A percentile compares a stretch with the other conserved stretches of the same genome.
These are phyloP conservation scores for Penicillium sp. DNA, from an alignment of 2,329 filamentous ascomycete genomes.

Conservation along the genomic window DNA sequence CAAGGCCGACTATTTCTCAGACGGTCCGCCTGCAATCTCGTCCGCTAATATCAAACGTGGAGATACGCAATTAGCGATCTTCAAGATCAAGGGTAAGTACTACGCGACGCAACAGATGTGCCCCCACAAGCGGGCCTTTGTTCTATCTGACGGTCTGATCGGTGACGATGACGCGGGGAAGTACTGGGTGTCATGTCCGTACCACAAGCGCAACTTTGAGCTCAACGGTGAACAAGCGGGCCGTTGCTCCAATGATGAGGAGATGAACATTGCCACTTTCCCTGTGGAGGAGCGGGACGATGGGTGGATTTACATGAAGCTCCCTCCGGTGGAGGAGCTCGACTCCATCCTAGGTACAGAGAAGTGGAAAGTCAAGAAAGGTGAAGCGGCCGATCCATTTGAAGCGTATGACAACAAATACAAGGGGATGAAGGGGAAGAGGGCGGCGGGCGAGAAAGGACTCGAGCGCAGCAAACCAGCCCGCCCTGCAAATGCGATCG, in stretches of 20 bases:
- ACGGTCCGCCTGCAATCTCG: conserved; percentile 69
- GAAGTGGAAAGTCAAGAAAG: conserved; percentile 78
- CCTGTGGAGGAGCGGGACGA: conserved; percentile 74
- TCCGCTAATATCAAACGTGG: conserved; percentile 81
- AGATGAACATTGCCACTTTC: conserved; percentile 82
- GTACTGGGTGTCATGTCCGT: conserved; percentile 86
- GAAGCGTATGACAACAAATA: conserved; percentile 61
- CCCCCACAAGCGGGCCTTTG: conserved; percentile 87
- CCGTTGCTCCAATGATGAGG: conserved; percentile 74
- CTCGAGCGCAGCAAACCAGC: conserved; percentile 16
- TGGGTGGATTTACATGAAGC: conserved; percentile 77
- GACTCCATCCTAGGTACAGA: conserved; percentile 78
- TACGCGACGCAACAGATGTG: conserved; percentile 95
- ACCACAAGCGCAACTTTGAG: conserved; percentile 89
- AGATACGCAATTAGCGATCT: conserved; percentile 86
- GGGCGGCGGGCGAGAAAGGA: conserved; percentile 39
- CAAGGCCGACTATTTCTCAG: conserved; percentile 70
- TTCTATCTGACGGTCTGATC: conserved; percentile 83
- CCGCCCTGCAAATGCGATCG: conserved; percentile 35
- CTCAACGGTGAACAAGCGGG: conserved; percentile 70
- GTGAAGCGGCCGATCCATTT: conserved; percentile 64
- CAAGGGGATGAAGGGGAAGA: conserved; percentile 60
- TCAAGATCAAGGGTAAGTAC: conserved; percentile 79
- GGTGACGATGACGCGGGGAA: conserved; percentile 65
- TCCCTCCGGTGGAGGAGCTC: conserved; percentile 80